Percentiles rank a stretch among this genome's conserved stretches.
phyloP scores from a whole-genome alignment of 768 basidiomycete species.

The Suillus bovinus region DNA sequence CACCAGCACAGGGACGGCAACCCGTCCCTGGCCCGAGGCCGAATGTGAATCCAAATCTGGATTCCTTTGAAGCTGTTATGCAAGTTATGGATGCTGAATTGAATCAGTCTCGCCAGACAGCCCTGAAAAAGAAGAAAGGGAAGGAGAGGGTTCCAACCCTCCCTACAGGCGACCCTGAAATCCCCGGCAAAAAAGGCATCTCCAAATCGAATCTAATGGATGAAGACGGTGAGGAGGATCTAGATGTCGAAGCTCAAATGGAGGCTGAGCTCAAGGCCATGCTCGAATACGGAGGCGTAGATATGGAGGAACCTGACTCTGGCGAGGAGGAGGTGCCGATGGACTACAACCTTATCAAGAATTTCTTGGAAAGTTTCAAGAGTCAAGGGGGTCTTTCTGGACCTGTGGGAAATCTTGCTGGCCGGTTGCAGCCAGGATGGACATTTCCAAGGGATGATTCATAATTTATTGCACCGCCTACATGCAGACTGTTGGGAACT shows the following conservation, averaged over 20 bases:
- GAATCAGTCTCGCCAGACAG: constrained; percentile 40
- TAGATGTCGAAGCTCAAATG: constrained; percentile 85
- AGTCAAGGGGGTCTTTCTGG: constrained; percentile 88
- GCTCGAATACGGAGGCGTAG: constrained; percentile 43
- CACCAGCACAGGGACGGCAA: constrained; percentile 11
- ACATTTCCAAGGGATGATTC: constrained; percentile 69
- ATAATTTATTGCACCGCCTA: constrained; percentile 18
- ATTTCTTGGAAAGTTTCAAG: constrained; percentile 95
- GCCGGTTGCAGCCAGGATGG: constrained; percentile 78
- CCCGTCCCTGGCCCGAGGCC: constrained; percentile 40
- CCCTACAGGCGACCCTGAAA: constrained; percentile 18
- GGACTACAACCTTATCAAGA: constrained; percentile 94
- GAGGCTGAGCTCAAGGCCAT: constrained; percentile 78
- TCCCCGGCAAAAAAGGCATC: constrained; percentile 55
- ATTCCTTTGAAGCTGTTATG: constrained; percentile 97
- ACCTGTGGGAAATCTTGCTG: constrained; percentile 88
- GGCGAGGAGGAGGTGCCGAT: constrained; percentile 47
- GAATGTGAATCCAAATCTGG: constrained; percentile 65
- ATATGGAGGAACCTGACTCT: constrained; percentile 53
- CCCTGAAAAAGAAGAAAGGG: constrained; percentile 10
- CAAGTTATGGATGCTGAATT: constrained; percentile 91
- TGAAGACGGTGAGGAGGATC: constrained; percentile 46
- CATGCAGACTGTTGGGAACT: not conserved
- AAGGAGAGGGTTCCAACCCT: constrained; percentile 19
- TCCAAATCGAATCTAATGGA: constrained; percentile 34